Percentiles rank a stretch among this genome's conserved stretches.
phyloP scores from a whole-genome alignment of 805 yeast species.

The Kodamaea sagamina region DNA sequence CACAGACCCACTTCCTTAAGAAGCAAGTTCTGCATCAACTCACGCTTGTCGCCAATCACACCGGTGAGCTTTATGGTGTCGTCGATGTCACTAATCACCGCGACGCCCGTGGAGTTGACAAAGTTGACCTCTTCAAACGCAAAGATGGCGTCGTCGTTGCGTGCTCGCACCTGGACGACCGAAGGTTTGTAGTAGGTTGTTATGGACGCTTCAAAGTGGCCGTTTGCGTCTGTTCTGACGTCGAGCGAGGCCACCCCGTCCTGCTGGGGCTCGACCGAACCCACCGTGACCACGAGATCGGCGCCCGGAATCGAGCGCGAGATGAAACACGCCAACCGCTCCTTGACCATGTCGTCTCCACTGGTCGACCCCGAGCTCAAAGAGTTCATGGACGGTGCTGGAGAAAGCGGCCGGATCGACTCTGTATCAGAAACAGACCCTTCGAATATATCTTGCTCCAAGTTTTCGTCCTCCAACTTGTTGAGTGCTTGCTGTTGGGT shows the following conservation, averaged over 20 bases:
- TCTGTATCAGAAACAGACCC: constrained; percentile 7
- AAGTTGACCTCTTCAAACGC: constrained; percentile 47
- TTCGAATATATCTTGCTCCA: constrained; percentile 26
- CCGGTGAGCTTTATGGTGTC: constrained; percentile 93
- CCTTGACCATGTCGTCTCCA: constrained; percentile 50
- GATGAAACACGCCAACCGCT: constrained; percentile 69
- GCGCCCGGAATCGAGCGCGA: constrained; percentile 65
- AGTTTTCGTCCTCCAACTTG: constrained; percentile 28
- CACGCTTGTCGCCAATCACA: constrained; percentile 83
- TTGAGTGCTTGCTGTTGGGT: constrained; percentile 21
- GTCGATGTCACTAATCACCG: constrained; percentile 87
- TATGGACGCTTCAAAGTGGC: constrained; percentile 60
- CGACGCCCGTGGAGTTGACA: constrained; percentile 54
- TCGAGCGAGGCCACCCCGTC: constrained; percentile 15
- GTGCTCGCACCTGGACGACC: constrained; percentile 51
- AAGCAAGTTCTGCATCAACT: constrained; percentile 76
- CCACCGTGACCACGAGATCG: constrained; percentile 55
- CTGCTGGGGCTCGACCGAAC: constrained; percentile 36
- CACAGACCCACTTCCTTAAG: constrained; percentile 66
- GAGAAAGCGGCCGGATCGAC: constrained; percentile 5
- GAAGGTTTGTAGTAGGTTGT: constrained; percentile 63
- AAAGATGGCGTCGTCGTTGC: constrained; percentile 48
- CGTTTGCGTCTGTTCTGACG: constrained; percentile 61
- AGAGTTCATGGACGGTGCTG: constrained; percentile 11
- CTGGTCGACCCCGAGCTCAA: constrained; percentile 23